Conservation (phyloP, 352 stramenopile genomes). For the Globisporangium perplexum region DNA sequence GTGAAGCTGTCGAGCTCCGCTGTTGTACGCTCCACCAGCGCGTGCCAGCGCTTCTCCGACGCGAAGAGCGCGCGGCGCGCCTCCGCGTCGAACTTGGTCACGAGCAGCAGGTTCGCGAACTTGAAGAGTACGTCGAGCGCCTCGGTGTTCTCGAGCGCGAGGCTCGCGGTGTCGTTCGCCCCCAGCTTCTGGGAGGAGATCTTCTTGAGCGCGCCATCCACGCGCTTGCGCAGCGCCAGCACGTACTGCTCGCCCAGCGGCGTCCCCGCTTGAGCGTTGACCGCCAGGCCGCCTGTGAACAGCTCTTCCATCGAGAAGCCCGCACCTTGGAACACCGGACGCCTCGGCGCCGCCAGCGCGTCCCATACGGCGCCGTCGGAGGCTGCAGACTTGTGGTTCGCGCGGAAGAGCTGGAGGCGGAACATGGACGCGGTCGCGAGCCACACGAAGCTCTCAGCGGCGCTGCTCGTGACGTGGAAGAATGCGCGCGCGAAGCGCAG, state of each 20-base stretch:
- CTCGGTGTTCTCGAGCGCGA: slow-evolving; percentile 32
- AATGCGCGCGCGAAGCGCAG: slow-evolving; percentile 17
- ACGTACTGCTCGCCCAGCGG: slow-evolving; percentile 46
- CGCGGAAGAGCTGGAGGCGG: slow-evolving; percentile 46
- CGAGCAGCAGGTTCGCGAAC: slow-evolving; percentile 37
- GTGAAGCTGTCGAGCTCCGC: slow-evolving; percentile 44
- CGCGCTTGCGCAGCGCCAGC: slow-evolving; percentile 22
- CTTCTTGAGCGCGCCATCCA: slow-evolving; percentile 24
- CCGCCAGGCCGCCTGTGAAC: slow-evolving; percentile 15
- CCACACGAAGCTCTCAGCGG: slow-evolving; percentile 37
- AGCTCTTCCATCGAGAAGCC: slow-evolving; percentile 14
- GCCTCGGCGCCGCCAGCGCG: slow-evolving; percentile 6
- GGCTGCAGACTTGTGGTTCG: slow-evolving; percentile 23
- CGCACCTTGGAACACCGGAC: slow-evolving; percentile 4
- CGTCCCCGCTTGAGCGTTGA: slow-evolving; percentile 15
- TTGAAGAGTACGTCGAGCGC: slow-evolving; percentile 39
- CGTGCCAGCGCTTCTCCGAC: slow-evolving; percentile 36
- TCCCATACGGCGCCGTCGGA: slow-evolving; percentile 30
- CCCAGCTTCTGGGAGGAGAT: slow-evolving; percentile 26
- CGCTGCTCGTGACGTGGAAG: slow-evolving; percentile 44
- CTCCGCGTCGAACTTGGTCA: slow-evolving; percentile 30
- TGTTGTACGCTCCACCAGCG: slow-evolving; percentile 33
- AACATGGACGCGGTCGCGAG: slow-evolving; percentile 40
- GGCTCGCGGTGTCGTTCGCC: slow-evolving; percentile 12
- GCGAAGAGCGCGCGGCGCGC: slow-evolving; percentile 32